Evolutionary conservation across 148 eudicot genomes (phyloP), one percentile per base, ranked within the genome.

Genomic region (Silene uniflora): DNA sequence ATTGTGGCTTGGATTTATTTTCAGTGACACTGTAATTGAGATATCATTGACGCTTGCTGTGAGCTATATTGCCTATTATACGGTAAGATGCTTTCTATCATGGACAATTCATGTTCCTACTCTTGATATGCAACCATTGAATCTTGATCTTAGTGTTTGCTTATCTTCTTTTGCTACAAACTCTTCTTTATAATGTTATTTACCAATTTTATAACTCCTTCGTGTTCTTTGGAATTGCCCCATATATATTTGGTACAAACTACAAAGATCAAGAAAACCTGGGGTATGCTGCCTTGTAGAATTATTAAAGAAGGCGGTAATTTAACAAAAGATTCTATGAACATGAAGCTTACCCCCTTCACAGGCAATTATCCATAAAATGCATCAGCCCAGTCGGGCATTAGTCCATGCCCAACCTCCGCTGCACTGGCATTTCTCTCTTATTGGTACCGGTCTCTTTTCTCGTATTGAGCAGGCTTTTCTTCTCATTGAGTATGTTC

Each of bases 1-100:
- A 46, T 79, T 92, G 83, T 95, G 98, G 98, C 97, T 95, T 80
- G 93, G 97, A 58, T 90, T 84, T 75, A 90, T 95, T 68, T 95
- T 95, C 86, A 95, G 88, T 83, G 98, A 95, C 85, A 90, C 96
- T 29, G 91, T 90, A 49, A 95, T 95, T 75, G 98, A 95, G 81
- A 95, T 95, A 78, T 63, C 97, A 3, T 79, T 95, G 86, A 95
- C 98, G 23, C 85, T 95, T 84, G 87, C 98, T 16, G 92, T 95
- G 81, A 95, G 97, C 96, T 95, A 95, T 82, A 69, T 90, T 82
- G 98, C 98, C 69, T 95, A 77, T 85, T 95, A 82, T 86, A 85
- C 98, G 18, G 98, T 95, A 90, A 77, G 96, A 74, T 72, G 9
- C 81, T 79, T 80, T 75, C 77, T 76, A 17, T 62, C 67, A 29